Percentiles rank a stretch among this genome's conserved stretches.
phyloP scores from a whole-genome alignment of 768 basidiomycete genomes.

The Boletus eberwhitei region DNA sequence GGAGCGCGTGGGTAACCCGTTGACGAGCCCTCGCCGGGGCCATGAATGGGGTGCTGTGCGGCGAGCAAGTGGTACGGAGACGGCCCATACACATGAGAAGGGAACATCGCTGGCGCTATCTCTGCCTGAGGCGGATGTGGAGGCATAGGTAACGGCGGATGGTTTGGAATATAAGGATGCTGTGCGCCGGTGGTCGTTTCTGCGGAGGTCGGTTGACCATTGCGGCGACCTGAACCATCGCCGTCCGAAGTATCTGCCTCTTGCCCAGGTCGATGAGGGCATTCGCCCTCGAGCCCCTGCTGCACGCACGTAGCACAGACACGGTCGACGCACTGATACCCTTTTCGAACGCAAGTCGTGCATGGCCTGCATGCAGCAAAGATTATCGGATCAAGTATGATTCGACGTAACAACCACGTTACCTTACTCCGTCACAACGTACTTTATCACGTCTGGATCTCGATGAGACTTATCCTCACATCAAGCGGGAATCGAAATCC shows the following conservation, averaged over 20 bases:
- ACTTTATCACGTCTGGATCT: constrained; percentile 55
- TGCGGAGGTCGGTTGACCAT: not conserved
- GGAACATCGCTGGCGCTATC: constrained; percentile 19
- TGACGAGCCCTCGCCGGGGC: constrained; percentile 23
- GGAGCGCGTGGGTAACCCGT: constrained; percentile 22
- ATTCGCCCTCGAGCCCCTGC: constrained; percentile 45
- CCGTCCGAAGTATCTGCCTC: constrained; percentile 28
- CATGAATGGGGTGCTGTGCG: constrained; percentile 20
- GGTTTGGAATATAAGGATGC: constrained; percentile 14
- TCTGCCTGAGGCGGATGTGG: constrained; percentile 16
- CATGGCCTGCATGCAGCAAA: constrained; percentile 42
- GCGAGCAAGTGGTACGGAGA: constrained; percentile 29
- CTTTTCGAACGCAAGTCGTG: constrained; percentile 46
- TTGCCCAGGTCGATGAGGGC: constrained; percentile 36
- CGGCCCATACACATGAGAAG: constrained; percentile 27
- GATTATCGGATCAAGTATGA: constrained; percentile 3
- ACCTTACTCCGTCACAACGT: constrained; percentile 59
- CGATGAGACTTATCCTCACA: constrained; percentile 10
- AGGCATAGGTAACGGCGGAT: constrained; percentile 11
- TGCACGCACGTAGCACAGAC: constrained; percentile 43
- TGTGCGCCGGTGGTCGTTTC: constrained; percentile 4
- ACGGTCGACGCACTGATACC: constrained; percentile 50
- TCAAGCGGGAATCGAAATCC: constrained; percentile 11
- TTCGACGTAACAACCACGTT: constrained; percentile 12
- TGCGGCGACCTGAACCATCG: constrained; percentile 10